Evolutionary conservation across 352 stramenopile genomes (phyloP).

Genomic region (Phytophthora uliginosa): DNA sequence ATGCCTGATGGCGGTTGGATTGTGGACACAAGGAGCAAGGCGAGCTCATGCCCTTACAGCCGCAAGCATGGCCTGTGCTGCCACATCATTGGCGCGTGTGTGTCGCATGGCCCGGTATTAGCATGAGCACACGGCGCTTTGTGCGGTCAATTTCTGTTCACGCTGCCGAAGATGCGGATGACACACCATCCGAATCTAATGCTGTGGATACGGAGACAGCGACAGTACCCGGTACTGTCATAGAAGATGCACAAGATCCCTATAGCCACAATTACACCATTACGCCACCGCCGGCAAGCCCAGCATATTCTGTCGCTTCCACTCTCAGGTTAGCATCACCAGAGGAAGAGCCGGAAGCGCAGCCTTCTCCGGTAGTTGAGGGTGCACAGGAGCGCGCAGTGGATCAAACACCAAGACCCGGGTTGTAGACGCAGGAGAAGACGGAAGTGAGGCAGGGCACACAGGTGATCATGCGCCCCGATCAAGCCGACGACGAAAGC

Average conservation of each 20-base stretch:
- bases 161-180: neutral
- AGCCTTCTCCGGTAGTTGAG: neutral
- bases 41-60: constrained; percentile 7
- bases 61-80: neutral
- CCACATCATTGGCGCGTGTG: neutral
- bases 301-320: neutral
- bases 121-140: neutral
- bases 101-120: neutral
- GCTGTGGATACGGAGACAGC: neutral
- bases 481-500: too few species aligned
- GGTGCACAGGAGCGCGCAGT: too few species aligned
- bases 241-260: neutral
- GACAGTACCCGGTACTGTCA: neutral
- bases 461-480: too few species aligned
- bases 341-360: neutral
- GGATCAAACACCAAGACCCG: too few species aligned
- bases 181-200: neutral
- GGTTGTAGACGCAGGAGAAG: too few species aligned
- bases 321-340: neutral
- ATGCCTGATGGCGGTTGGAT: neutral
- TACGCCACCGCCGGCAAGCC: neutral
- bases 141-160: neutral
- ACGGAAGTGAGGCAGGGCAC: too few species aligned
- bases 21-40: constrained; percentile 10
- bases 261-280: neutral